These are phyloP conservation scores for Helichrysum umbraculigerum DNA, from an alignment of 129 eudicot genomes.

Conservation along the genomic window DNA sequence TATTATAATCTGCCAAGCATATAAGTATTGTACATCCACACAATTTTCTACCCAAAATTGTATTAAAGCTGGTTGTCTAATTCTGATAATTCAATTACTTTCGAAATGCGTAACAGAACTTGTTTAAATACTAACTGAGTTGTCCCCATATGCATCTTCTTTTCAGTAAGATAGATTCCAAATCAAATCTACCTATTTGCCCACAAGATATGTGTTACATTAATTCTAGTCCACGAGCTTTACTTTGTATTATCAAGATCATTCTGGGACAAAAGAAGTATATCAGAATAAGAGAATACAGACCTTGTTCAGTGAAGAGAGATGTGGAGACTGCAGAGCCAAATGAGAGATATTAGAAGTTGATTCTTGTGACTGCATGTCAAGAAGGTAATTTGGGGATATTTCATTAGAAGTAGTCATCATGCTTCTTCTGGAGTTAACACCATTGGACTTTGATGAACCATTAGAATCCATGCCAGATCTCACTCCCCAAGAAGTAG, in stretches of 20 bases:
- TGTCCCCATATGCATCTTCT: neutral
- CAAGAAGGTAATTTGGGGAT: slow-evolving; percentile 33
- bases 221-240: neutral
- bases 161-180: slow-evolving; percentile 1
- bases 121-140: neutral
- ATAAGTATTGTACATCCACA: neutral
- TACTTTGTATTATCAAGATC: neutral
- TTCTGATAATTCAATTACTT: neutral
- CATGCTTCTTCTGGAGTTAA: slow-evolving; percentile 39
- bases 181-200: slow-evolving; percentile 6
- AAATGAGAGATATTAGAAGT: slow-evolving; percentile 45
- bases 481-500: slow-evolving; percentile 33
- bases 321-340: slow-evolving; percentile 40
- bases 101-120: neutral
- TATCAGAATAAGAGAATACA: neutral
- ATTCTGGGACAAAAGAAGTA: neutral
- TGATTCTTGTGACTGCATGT: slow-evolving; percentile 46
- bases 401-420: slow-evolving; percentile 24
- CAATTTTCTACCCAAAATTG: neutral
- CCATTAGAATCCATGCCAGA: slow-evolving; percentile 38
- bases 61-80: neutral
- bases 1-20: neutral
- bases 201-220: neutral
- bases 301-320: slow-evolving; percentile 57
- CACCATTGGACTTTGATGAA: slow-evolving; percentile 45